phyloP scores from a whole-genome alignment of 1,284 basidiomycete species.

The Phlebopus sp. region DNA sequence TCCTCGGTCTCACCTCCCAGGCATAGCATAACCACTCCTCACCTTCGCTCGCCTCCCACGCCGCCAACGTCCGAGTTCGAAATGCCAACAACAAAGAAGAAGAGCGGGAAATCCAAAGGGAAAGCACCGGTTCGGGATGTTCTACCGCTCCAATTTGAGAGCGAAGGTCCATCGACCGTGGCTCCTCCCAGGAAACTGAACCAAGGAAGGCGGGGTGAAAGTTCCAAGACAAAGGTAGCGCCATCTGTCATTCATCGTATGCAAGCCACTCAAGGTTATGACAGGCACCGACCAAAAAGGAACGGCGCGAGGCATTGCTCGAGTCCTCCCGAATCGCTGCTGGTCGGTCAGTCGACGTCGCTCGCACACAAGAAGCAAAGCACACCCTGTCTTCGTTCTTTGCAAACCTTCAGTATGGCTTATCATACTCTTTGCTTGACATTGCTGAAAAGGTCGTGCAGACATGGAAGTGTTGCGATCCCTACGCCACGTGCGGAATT shows the following conservation, averaged over 20 bases:
- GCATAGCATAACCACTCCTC: constrained; percentile 30
- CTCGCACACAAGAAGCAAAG: constrained; percentile 25
- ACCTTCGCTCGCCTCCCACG: constrained; percentile 30
- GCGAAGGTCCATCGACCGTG: constrained; percentile 11
- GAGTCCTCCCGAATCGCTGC: constrained; percentile 32
- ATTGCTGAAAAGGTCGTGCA: constrained; percentile 13
- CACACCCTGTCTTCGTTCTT: constrained; percentile 24
- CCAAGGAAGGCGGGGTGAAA: constrained; percentile 18
- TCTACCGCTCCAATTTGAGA: constrained; percentile 27
- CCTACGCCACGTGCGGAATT: constrained; percentile 20
- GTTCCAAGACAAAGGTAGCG: constrained; percentile 27
- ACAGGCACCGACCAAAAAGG: constrained; percentile 33
- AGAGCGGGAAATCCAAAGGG: constrained; percentile 25
- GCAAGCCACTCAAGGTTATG: constrained; percentile 6
- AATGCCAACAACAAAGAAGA: constrained; percentile 18
- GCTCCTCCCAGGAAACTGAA: constrained; percentile 18
- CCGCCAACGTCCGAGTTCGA: constrained; percentile 32
- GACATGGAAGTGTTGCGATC: constrained; percentile 11
- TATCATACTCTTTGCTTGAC: not conserved
- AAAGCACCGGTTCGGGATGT: constrained; percentile 29
- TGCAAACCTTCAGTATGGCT: constrained; percentile 20
- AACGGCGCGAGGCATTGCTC: constrained; percentile 24
- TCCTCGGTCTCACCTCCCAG: constrained; percentile 28
- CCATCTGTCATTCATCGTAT: not conserved
- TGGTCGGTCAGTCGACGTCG: constrained; percentile 28